Evolutionary conservation across 164 flowering plant genomes (phyloP), one percentile per base, ranked within the genome.

Genomic region (Magnolia changhungtana): DNA sequence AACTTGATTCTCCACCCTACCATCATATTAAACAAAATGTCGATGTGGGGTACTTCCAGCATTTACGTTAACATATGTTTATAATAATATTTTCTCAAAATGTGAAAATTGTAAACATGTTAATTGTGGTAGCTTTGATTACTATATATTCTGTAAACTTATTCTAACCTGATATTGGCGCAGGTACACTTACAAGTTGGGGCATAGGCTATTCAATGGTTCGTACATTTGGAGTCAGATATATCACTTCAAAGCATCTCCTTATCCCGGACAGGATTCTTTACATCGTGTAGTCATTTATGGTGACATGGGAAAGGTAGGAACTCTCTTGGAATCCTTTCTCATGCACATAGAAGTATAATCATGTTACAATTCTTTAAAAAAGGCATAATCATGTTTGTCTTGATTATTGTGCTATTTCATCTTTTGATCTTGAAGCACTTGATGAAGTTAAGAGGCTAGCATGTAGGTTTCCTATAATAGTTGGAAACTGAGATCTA

Each of bases 301-400:
- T 79, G 89, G 89, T n/a, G 89, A 87, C 63, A 85, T 87, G 89
- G 89, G 89, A 50, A 87, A 87, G 88, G 89, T 85, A 49, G 16
- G 83, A 29, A 67, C 37, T 75, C 58, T 59, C 59, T 65, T 74
- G n/a, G 13, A 3, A 20, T 10, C n/a, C 20, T 74, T n/a, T 49
- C 9, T 19, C 7, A 55, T 55, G 61, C 61, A 37, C 61, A 7
- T 16, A 55, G 61, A 55, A 55, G 18, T 55, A 55, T 55, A 2
- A 55, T 55, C 18, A 55, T 37, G 45, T 3, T 37, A 37, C 45
- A 37, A 37, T 5, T 37, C 45, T 37, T 37, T 4, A 37, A 37
- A 4, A 37, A 37, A 37, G 45, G 7, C 6, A 37, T 37, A 37
- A 37, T 37, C 45, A 37, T 37, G 45, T 37, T 37, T 37, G 0